Conservation (phyloP, 306 rosid genomes). For the Rosa multiflora region DNA sequence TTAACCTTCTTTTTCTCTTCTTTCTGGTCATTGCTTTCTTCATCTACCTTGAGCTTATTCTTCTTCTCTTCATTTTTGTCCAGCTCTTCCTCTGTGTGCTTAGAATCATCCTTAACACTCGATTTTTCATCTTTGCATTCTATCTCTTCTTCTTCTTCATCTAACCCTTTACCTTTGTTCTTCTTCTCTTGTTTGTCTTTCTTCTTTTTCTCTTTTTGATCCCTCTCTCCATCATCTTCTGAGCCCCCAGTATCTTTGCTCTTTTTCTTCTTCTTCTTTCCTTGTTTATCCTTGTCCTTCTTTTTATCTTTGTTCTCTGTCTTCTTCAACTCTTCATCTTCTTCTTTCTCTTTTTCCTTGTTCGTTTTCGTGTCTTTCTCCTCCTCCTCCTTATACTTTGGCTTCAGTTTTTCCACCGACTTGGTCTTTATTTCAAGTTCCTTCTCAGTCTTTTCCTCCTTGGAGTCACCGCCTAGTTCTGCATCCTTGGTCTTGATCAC, state of each 20-base stretch:
- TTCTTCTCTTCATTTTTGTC: conserved; percentile 20
- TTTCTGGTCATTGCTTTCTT: conserved; percentile 13
- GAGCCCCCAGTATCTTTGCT: conserved; percentile 8
- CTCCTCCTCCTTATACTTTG: conserved; percentile 32
- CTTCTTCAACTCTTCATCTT: conserved; percentile 27
- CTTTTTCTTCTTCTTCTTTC: conserved; percentile 19
- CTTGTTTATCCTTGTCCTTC: conserved; percentile 12
- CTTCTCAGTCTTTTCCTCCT: conserved; percentile 36
- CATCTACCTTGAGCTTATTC: conserved; percentile 16
- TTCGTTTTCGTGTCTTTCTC: conserved; percentile 16
- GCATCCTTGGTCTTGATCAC: conserved; percentile 41
- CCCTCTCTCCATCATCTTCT: conserved; percentile 15
- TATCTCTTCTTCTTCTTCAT: conserved; percentile 1
- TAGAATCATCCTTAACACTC: neutral
- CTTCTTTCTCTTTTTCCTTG: conserved; percentile 21
- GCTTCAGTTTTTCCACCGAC: conserved; percentile 32
- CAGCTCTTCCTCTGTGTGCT: conserved; percentile 7
- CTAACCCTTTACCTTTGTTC: neutral
- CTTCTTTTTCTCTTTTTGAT: conserved; percentile 10
- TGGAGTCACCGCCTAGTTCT: conserved; percentile 26
- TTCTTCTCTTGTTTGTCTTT: conserved; percentile 14
- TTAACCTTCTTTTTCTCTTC: conserved; percentile 7
- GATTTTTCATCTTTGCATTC: neutral
- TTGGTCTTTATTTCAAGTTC: conserved; percentile 50
- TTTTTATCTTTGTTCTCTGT: neutral